Evolutionary conservation across 2,329 filamentous ascomycete species (phyloP), one percentile per base, ranked within the genome.

Genomic region (Calonectria pseudoturangicola): DNA sequence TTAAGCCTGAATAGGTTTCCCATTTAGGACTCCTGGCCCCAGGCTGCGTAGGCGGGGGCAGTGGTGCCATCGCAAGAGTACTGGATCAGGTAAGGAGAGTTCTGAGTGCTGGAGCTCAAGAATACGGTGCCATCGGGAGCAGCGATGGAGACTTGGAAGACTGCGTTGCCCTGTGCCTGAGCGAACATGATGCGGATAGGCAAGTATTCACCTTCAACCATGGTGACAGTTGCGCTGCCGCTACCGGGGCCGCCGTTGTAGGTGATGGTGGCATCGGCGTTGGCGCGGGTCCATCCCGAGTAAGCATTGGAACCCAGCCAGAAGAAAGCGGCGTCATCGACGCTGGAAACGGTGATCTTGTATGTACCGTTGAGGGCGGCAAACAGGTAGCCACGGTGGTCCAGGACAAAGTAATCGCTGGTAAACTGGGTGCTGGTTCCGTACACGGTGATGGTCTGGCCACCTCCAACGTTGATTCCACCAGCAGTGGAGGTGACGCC

Each of bases 381-480:
- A 58, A 58, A 58, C 18, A 58, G 51, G 51, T 58, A 58, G 5
- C 51, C 51, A n/a, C 51, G 51, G 33, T 58, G 51, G 28, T 58
- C 51, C 51, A 58, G 36, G 51, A 58, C 51, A 25, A 58, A 58
- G 30, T 58, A 58, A 36, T 58, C 51, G 18, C 51, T 39, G 51
- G 18, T 58, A 39, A 58, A 58, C 12, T 25, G 30, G n/a, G 15
- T n/a, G 51, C 30, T 39, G n/a, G 51, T 58, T 39, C 51, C 51
- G 33, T 58, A 58, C 54, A 58, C 33, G 54, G n/a, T 58, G 25
- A 41, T 41, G 2, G 54, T 58, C 9, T 58, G 6, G 3, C 54
- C 54, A 0, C 54, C 33, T 3, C 12, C n/a, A 2, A 25, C n/a
- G 33, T 9, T 58, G 33, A 58, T 58, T 15, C 54, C 54, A 25